Evolutionary conservation across 805 yeast species (phyloP), one percentile per base, ranked within the genome.

Genomic region (Zygotorulaspora danielsina): DNA sequence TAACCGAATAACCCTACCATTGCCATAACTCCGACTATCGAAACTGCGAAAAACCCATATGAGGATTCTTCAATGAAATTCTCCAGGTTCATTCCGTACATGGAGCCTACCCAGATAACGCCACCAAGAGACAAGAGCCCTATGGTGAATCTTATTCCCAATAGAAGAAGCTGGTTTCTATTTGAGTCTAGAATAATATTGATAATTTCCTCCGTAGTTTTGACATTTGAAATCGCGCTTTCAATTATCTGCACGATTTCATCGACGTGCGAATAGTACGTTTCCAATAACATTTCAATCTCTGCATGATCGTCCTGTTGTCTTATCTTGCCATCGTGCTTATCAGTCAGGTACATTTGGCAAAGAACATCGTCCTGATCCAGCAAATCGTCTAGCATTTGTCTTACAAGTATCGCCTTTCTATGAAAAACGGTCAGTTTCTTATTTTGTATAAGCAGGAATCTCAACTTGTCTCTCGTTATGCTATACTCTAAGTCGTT

Each of bases 61-160:
- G 75, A 73, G 1, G 79, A 67, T 41, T 88, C 95, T 59, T 93
- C 99, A 16, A 93, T 80, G 56, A 84, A 88, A 63, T 90, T 93
- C 55, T 84, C 86, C 59, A 93, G 67, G 63, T 93, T 93, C 98
- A 93, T 93, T 24, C 99, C 99, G 61, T 89, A 93, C 8, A 87
- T 67, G 0, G 96, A 83, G 2, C 95, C 93, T 11, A 86, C 59
- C 49, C 84, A 85, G 32, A 94, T 67, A 1, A 93, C 82, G 11
- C 81, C 75, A 2, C 95, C 95, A 54, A 89, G 67, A 3, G 95
- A 81, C 24, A 93, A 66, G 41, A 94, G 71, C 0, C 95, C 93
- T 18, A 87, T 79, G 36, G 93, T 81, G 59, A 87, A 86, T 51
- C 83, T 73, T 41, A 93, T 69, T 3, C 95, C 95, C 27, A 93